Percentiles rank a stretch among this genome's conserved stretches.
Conservation (phyloP, 148 eudicot genomes). For the Nepenthes mirabilis region DNA sequence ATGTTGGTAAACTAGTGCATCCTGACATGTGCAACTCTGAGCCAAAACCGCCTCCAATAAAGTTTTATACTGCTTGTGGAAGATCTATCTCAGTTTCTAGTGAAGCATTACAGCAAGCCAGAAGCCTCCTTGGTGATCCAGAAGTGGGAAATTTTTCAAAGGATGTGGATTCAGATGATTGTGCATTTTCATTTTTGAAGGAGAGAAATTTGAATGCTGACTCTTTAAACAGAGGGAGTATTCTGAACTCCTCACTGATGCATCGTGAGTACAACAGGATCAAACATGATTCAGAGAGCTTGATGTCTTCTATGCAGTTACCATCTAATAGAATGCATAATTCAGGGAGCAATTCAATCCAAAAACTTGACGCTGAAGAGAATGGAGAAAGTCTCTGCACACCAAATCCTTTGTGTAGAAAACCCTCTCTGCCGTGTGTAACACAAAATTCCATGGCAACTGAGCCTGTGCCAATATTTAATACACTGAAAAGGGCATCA, state of each 20-base stretch:
- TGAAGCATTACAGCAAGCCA: slow-evolving; percentile 81
- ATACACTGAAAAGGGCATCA: slow-evolving; percentile 21
- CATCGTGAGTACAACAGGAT: slow-evolving; percentile 18
- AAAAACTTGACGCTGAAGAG: slow-evolving; percentile 57
- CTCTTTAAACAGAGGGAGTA: slow-evolving; percentile 15
- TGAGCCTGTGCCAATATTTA: slow-evolving; percentile 15
- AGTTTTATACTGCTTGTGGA: slow-evolving; percentile 87
- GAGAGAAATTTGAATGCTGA: slow-evolving; percentile 15
- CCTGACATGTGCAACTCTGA: slow-evolving; percentile 13
- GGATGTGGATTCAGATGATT: slow-evolving; percentile 31
- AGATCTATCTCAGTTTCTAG: slow-evolving; percentile 77
- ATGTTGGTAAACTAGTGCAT: slow-evolving; percentile 15
- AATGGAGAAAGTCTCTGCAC: slow-evolving; percentile 13
- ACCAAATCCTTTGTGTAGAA: slow-evolving; percentile 16
- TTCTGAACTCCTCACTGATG: slow-evolving; percentile 9
- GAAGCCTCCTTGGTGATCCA: slow-evolving; percentile 75
- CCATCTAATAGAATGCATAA: slow-evolving; percentile 22
- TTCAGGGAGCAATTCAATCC: slow-evolving; percentile 49
- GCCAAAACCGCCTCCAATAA: slow-evolving; percentile 45
- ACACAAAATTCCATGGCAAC: slow-evolving; percentile 9
- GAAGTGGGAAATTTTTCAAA: slow-evolving; percentile 36
- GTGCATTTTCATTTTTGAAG: slow-evolving; percentile 21
- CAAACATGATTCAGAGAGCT: slow-evolving; percentile 28
- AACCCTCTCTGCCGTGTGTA: slow-evolving; percentile 4
- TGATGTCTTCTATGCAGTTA: slow-evolving; percentile 50